phyloP scores from a whole-genome alignment of 768 basidiomycete genomes.

The Amanita brunnescens region DNA sequence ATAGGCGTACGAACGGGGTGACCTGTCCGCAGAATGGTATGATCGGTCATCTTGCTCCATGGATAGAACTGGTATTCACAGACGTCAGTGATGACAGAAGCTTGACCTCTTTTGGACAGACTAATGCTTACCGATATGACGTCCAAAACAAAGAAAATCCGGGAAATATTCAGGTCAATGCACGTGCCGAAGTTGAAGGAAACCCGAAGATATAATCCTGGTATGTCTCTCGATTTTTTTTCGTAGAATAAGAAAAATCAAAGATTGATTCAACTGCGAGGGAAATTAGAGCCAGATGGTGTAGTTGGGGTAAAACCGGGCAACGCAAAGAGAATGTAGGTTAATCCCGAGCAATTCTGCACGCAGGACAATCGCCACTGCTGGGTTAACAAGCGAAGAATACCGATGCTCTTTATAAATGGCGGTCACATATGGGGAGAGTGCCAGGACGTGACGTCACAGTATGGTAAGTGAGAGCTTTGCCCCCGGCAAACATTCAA shows the following conservation, averaged over 20 bases:
- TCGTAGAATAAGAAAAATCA: not conserved
- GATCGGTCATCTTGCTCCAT: conserved; percentile 7
- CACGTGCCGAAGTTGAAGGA: not conserved
- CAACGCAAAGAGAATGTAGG: no score
- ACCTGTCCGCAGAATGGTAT: not conserved
- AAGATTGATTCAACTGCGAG: no score
- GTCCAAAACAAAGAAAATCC: not conserved
- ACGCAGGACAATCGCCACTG: no score
- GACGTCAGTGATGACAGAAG: not conserved
- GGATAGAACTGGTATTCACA: not conserved
- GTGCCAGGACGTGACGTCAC: conserved; percentile 3
- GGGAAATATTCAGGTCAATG: not conserved
- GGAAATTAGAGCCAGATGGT: no score
- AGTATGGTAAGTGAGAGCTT: not conserved
- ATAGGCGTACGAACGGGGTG: not conserved
- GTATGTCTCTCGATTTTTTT: not conserved
- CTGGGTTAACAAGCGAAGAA: not conserved
- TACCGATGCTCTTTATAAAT: conserved; percentile 1
- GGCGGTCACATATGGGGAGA: conserved; percentile 2
- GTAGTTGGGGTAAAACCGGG: no score
- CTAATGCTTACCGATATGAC: not conserved
- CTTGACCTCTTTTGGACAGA: not conserved
- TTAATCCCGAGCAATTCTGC: no score
- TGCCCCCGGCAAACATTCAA: no score
- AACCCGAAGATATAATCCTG: not conserved